These are phyloP conservation scores for Hyphopichia pseudoburtonii DNA, from an alignment of 1,139 yeast species.

Conservation along the genomic window DNA sequence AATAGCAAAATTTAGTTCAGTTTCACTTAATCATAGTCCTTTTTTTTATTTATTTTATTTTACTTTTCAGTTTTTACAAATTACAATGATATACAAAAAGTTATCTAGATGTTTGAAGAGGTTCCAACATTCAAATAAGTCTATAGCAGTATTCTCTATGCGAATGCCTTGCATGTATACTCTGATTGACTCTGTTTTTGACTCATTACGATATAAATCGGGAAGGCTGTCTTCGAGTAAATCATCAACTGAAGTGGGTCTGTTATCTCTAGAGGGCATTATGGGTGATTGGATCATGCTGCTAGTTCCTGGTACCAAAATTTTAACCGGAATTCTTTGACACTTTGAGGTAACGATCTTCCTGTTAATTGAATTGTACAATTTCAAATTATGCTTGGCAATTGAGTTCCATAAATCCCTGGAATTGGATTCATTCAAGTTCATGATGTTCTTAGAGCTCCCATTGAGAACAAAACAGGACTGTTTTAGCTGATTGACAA, in stretches of 20 bases:
- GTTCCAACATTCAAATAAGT: conserved; percentile 53
- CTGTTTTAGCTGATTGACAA: conserved; percentile 81
- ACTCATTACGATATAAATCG: conserved; percentile 45
- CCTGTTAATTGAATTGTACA: conserved; percentile 18
- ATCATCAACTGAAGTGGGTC: conserved; percentile 36
- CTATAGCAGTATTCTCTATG: conserved; percentile 28
- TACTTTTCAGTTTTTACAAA: conserved; percentile 9
- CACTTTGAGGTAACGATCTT: conserved; percentile 38
- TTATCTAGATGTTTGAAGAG: conserved; percentile 69
- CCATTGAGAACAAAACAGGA: conserved; percentile 74
- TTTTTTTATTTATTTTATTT: too few species aligned
- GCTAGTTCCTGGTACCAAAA: conserved; percentile 52
- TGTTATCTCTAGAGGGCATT: conserved; percentile 19
- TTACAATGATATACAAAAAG: conserved; percentile 62
- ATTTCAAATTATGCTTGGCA: conserved; percentile 26
- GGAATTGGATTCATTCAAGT: conserved; percentile 62
- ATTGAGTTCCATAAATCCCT: conserved; percentile 57
- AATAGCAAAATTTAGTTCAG: too few species aligned
- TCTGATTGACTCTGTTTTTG: not conserved
- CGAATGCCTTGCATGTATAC: conserved; percentile 66
- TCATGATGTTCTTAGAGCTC: conserved; percentile 72
- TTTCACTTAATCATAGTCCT: too few species aligned
- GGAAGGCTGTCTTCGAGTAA: conserved; percentile 45
- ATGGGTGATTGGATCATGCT: conserved; percentile 52
- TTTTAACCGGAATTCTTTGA: conserved; percentile 56